Evolutionary conservation across 2,329 filamentous ascomycete species (phyloP).

Genomic region (Grosmannia serpens): DNA sequence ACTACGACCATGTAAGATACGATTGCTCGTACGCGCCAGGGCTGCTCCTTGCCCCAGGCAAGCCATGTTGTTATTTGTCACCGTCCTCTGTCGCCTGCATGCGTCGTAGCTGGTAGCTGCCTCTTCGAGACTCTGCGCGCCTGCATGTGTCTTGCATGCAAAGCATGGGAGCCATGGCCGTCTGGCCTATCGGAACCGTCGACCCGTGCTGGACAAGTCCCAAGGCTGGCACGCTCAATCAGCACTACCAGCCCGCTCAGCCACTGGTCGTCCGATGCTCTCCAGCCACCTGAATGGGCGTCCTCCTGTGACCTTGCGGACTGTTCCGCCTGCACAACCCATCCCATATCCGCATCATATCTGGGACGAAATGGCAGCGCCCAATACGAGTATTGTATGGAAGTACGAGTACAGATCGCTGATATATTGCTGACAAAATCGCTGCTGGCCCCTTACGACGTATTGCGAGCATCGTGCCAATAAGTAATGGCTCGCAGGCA

Average conservation of each 20-base stretch:
- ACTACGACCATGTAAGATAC: too few relatives aligned
- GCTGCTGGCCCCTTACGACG: neutral
- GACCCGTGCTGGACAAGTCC: neutral
- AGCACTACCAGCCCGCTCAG: neutral
- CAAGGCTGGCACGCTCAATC: neutral
- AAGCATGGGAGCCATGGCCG: neutral
- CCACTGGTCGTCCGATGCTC: neutral
- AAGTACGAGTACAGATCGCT: neutral
- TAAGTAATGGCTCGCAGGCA: neutral
- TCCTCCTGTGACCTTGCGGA: neutral
- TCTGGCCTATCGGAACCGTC: neutral
- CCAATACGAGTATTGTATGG: too few relatives aligned
- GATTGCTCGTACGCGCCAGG: too few relatives aligned
- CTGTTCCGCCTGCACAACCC: neutral
- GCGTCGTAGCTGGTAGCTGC: neutral
- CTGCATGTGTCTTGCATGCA: neutral
- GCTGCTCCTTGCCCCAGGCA: too few relatives aligned
- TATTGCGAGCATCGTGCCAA: neutral
- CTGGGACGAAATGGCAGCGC: too few relatives aligned
- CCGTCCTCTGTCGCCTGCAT: neutral
- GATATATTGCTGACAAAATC: neutral
- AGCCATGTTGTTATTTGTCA: neutral
- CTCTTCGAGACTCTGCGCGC: neutral
- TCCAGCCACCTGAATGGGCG: too few relatives aligned
- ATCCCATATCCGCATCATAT: too few relatives aligned